Conservation (phyloP, 2,329 filamentous ascomycete species). For the Curvularia verruculosa region DNA sequence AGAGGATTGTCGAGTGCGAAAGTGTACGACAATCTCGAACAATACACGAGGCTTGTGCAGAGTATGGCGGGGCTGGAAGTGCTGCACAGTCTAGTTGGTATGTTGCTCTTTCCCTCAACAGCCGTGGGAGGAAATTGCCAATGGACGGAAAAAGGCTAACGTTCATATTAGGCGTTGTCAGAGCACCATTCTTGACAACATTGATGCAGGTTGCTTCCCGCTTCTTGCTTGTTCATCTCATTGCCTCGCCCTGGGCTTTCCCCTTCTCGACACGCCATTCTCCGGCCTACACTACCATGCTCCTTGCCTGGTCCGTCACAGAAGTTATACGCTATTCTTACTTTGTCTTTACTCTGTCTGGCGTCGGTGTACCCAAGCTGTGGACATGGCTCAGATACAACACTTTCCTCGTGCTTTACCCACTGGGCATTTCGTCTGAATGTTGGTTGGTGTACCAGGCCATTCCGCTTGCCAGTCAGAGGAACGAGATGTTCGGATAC, state of each 20-base stretch:
- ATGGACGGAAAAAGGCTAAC: neutral
- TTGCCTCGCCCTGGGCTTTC: slow-evolving; percentile 70
- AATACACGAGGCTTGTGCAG: slow-evolving; percentile 80
- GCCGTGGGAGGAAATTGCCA: too few species aligned
- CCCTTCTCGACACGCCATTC: slow-evolving; percentile 65
- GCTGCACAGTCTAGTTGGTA: slow-evolving; percentile 78
- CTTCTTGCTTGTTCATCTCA: slow-evolving; percentile 85
- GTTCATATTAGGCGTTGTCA: slow-evolving; percentile 71
- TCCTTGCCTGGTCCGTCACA: slow-evolving; percentile 85
- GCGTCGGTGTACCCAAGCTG: slow-evolving; percentile 63
- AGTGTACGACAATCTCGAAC: slow-evolving; percentile 67
- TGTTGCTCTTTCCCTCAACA: slow-evolving; percentile 25
- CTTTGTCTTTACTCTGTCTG: slow-evolving; percentile 75
- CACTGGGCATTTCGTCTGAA: slow-evolving; percentile 88
- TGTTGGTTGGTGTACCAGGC: slow-evolving; percentile 78
- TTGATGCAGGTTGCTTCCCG: slow-evolving; percentile 88
- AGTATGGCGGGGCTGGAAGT: slow-evolving; percentile 84
- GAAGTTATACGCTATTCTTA: slow-evolving; percentile 94
- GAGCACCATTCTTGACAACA: slow-evolving; percentile 84
- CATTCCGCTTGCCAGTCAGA: slow-evolving; percentile 63
- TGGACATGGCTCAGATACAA: slow-evolving; percentile 87
- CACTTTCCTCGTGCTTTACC: slow-evolving; percentile 91
- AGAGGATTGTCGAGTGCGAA: slow-evolving; percentile 46
- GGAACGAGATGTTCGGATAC: slow-evolving; percentile 61
- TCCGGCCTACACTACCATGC: slow-evolving; percentile 74